Base-by-base conservation (phyloP, 202 grass and related monocot genomes). In the Hordeum pubiflorum region DNA sequence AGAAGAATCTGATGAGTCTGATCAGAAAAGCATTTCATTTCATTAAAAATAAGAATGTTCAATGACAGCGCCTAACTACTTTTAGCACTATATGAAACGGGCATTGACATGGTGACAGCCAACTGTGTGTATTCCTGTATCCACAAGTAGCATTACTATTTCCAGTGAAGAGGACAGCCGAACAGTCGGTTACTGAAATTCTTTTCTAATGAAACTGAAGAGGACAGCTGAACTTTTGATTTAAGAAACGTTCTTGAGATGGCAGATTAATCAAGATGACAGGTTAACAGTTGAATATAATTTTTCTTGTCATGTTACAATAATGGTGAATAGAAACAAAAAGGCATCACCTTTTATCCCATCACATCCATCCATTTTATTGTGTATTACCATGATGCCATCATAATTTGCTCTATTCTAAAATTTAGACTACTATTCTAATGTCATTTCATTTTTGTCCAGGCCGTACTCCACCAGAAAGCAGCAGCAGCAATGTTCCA, bases 121-220 rank as follows among this genome's bases (percentile, higher is more conserved):
- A 64, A 44, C 29, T 63, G 27, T 40, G 62, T 54, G 60, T 56
- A 11, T 69, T 34, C 24, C 8, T 29, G 72, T 41, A 58, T 37
- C 21, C 58, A 20, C 38, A 78, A 82, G 29, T 48, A 77, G 81
- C 77, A 70, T 40, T 67, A 69, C 72, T 79, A 40, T 72, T 86
- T 22, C 3, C 39, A 56, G 41, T 26, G 73, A 88, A 72, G 50
- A 88, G 61, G 89, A 87, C 63, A 64, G 44, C 62, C 5, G 2
- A 89, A 34, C 77, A 89, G 39, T 85, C 36, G 21, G 18, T 61
- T 85, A 82, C 20, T 79, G 43, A 84, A 78, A 62, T 52, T 29
- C 73, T 81, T 69, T 59, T 55, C n/a, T 82, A 84, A 81, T 68
- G 58, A 14, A 72, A 34, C 56, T 82, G 76, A 91, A 88, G 59